Base-by-base conservation (phyloP, 78 protist species). In the Dictyostelium firmibasis region DNA sequence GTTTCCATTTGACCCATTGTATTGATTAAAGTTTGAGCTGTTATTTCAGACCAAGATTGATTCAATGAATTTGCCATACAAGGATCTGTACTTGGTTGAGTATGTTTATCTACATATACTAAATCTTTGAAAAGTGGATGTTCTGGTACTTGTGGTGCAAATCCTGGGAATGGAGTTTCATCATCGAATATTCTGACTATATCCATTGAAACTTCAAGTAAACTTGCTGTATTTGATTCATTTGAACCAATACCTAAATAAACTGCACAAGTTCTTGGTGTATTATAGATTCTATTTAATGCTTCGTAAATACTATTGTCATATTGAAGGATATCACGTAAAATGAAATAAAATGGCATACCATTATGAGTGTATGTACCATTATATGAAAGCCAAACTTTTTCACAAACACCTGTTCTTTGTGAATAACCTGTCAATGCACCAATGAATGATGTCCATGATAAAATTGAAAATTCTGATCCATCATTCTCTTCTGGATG, bases 391-490 rank as follows among this genome's bases (percentile, higher is more conserved):
- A 88, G 20, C 96, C 97, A 92, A n/a, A 96, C 97, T 72, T 95
- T 96, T 84, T 96, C 92, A 20, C 91, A 72, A 44, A 96, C 36
- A 77, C 92, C 96, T 1, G 84, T 18, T 20, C 33, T 8, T 31
- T 70, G 78, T 2, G 84, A 44, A 64, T 84, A 92, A 25, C 93
- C 96, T 8, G 97, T 92, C 27, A 96, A 82, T 20, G 95, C 84
- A 50, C 97, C 97, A 43, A 96, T 62, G 31, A 86, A 93, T 25
- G 96, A 96, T 6, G 93, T 14, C 92, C 96, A 77, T 27, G 88
- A 16, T 20, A 95, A 33, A 8, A 72, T 47, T 7, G 91, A 44
- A 43, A 44, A 89, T 70, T 29, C 29, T 13, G 41, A 20, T 3
- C 86, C 96, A 41, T 86, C 36, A 29, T 86, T 87, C 6, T 38